Base-by-base conservation (phyloP, 1,284 basidiomycete species). In the Ceratobasidium papillatum region DNA sequence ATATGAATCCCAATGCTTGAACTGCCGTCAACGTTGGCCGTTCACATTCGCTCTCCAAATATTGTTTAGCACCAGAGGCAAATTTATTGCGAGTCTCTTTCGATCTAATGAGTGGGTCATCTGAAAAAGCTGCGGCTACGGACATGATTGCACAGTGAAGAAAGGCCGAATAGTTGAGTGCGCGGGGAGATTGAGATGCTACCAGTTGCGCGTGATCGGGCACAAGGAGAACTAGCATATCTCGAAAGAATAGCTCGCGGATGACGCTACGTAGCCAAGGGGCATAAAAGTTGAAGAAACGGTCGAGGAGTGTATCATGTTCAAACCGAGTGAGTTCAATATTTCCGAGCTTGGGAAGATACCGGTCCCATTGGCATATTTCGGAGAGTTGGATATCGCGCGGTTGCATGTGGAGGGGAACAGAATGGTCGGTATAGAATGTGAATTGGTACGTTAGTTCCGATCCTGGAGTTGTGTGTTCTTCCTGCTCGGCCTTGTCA, bases 121-220 rank as follows among this genome's bases (percentile, higher is more conserved):
- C 87, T 2, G 88, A 86, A 78, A 88, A 90, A 0, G 87, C 86
- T 0, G 87, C 82, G 0, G 87, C 89, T 32, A 92, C 81, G 0
- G 90, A 84, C 8, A 93, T 82, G 0, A 91, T 81, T 2, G 88
- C 84, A 78, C 91, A 91, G 81, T 93, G 91, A 2, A 92, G 83
- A 84, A 92, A 88, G 0, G 90, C 89, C 0, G 89, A 90, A 81
- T 92, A 92, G 77, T 89, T 87, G 0, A 88, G 84, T 0, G 87
- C 86, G 66, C 86, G 85, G 0, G 85, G 82, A 8, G 84, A 82
- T 0, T 83, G 77, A 7, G 32, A 11, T 11, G 64, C 27, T 12
- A 43, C 22, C 14, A 47, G 27, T 22, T 36, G 27, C 14, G 41
- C 22, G 25, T 62, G 49, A 7, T 65, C 58, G 27, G 58, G 47